Evolutionary conservation across 352 stramenopile genomes (phyloP), one percentile per base, ranked within the genome.

Genomic region (Poterioochromonas sp.): DNA sequence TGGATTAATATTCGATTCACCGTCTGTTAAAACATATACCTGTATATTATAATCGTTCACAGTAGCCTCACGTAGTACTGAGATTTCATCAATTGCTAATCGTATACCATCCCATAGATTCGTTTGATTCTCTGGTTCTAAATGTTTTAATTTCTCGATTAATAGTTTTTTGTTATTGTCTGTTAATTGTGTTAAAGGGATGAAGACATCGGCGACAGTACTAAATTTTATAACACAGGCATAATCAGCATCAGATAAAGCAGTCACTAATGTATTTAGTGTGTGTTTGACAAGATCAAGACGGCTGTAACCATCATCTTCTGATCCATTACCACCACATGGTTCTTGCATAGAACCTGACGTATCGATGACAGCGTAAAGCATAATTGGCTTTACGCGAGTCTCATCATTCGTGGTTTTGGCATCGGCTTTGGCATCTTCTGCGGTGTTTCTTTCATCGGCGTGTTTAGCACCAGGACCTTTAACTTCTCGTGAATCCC

Each of bases 61-160:
- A 58, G 39, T 37, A 35, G 20, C 5, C 0, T 39, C 37, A 54
- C 40, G 1, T 29, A 74, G 29, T n/a, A 34, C 2, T 40, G 39
- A 18, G 32, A 71, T 71, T n/a, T 44, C 5, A 44, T 54, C 65
- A 54, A 51, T 74, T 34, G 65, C 37, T 12, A 58, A 2, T 58
- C 65, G 37, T 12, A 74, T 53, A 58, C 65, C 65, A 74, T 74
- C 65, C 65, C 65, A 74, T 35, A 74, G 12, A 54, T 74, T 74
- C 8, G 65, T 74, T 35, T 37, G 65, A 3, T 37, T 37, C 32
- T 74, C 65, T 26, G 39, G 12, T 39, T 58, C 41, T 58, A 74
- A 39, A 26, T 53, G 1, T 12, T 74, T n/a, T 22, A 74, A 5
- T 26, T 40, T 5, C 20, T 51, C 5, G 0, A 74, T 71, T 3